These are phyloP conservation scores for Colletotrichum sp. DNA, from an alignment of 2,329 filamentous ascomycete species.

Conservation along the genomic window DNA sequence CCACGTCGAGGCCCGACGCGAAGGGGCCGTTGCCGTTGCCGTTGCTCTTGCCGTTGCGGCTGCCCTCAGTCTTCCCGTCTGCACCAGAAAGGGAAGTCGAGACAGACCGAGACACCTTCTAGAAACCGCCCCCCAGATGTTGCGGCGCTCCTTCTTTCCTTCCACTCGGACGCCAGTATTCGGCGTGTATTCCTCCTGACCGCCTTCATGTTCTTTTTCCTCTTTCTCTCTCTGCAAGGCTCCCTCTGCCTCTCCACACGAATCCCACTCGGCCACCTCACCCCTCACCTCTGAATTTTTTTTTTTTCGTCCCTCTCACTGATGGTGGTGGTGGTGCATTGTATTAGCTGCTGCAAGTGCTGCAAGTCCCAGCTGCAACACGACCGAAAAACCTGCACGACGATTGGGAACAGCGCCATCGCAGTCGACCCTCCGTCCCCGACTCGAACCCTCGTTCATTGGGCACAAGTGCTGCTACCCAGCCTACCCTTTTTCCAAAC, in stretches of 20 bases:
- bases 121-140: not conserved
- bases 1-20: slow-evolving; percentile 3
- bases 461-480: slow-evolving; percentile 11
- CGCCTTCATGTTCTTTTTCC: slow-evolving; percentile 9
- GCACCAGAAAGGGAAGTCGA: not conserved
- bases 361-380: not conserved
- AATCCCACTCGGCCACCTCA: slow-evolving; percentile 3
- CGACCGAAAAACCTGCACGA: not conserved
- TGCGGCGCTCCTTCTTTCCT: not conserved
- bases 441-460: slow-evolving; percentile 1
- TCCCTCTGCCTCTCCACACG: not conserved
- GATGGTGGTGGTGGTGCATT: not conserved
- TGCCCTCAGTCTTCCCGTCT: not conserved
- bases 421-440: not conserved
- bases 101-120: not conserved
- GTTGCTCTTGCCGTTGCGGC: not conserved
- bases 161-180: not conserved
- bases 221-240: not conserved
- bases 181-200: not conserved
- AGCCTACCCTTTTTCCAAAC: not conserved
- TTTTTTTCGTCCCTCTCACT: not conserved
- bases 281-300: not conserved
- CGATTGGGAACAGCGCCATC: not conserved
- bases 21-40: not conserved
- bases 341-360: not conserved